phyloP scores from a whole-genome alignment of 257 asterid species.

The Anisodus acutangulus region DNA sequence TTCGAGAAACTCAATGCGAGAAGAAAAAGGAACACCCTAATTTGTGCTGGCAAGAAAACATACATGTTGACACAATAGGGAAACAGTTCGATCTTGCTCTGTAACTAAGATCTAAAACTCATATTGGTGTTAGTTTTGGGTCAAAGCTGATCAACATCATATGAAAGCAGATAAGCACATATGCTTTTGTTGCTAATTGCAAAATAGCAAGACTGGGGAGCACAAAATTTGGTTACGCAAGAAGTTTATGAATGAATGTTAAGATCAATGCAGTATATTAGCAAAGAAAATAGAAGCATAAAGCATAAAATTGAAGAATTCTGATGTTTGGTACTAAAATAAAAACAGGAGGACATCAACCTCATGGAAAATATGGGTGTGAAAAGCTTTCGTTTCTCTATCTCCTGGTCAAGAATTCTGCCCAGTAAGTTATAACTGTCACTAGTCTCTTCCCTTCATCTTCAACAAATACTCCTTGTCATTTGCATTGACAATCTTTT shows the following conservation, averaged over 20 bases:
- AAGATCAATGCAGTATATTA: not conserved
- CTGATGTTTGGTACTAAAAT: not conserved
- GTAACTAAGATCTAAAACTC: not conserved
- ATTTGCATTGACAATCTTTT: not conserved
- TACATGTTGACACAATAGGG: not conserved
- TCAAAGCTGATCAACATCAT: conserved; percentile 7
- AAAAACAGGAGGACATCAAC: conserved; percentile 31
- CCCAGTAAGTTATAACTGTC: conserved; percentile 26
- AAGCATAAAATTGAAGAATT: not conserved
- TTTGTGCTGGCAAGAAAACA: not conserved
- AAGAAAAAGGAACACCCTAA: not conserved
- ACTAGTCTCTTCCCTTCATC: conserved; percentile 1
- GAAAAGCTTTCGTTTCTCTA: conserved; percentile 34
- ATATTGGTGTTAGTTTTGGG: not conserved
- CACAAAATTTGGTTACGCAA: not conserved
- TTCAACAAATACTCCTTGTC: not conserved
- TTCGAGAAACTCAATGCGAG: not conserved
- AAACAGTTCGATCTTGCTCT: not conserved
- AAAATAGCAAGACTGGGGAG: not conserved
- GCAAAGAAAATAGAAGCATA: not conserved
- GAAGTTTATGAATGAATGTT: not conserved
- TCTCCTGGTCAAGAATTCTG: conserved; percentile 38
- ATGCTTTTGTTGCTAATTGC: not conserved
- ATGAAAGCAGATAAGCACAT: not conserved
- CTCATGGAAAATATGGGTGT: conserved; percentile 32